phyloP scores from a whole-genome alignment of 257 asterid species.

The Linderniella brevidens region DNA sequence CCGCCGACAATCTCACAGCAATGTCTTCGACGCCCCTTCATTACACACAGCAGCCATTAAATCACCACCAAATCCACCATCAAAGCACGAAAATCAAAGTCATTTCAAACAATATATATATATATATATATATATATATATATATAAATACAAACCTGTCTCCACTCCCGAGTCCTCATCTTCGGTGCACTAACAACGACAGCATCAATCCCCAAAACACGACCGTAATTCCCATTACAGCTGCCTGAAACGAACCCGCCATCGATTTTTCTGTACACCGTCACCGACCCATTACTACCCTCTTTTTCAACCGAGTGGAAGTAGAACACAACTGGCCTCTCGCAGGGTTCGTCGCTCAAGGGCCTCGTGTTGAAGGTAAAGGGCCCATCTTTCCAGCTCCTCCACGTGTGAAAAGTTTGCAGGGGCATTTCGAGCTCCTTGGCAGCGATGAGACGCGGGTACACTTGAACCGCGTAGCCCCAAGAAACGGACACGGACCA shows the following conservation, averaged over 20 bases:
- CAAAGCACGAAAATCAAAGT: too few species aligned
- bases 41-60: too few species aligned
- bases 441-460: slow-evolving; percentile 32
- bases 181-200: slow-evolving; percentile 32
- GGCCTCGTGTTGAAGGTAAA: slow-evolving; percentile 76
- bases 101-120: too few species aligned
- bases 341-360: slow-evolving; percentile 35
- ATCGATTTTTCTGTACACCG: slow-evolving; percentile 28
- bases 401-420: slow-evolving; percentile 70
- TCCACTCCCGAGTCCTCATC: slow-evolving; percentile 46
- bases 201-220: slow-evolving; percentile 19
- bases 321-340: slow-evolving; percentile 34
- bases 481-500: slow-evolving; percentile 79
- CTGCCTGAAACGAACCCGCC: slow-evolving; percentile 4
- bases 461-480: slow-evolving; percentile 68
- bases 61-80: background rate
- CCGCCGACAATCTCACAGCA: slow-evolving; percentile 41
- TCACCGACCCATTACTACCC: slow-evolving; percentile 15
- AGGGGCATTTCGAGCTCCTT: slow-evolving; percentile 53
- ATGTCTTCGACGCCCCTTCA: slow-evolving; percentile 45
- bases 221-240: slow-evolving; percentile 22
- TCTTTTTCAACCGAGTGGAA: slow-evolving; percentile 20
- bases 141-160: slow-evolving; percentile 26
- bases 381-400: slow-evolving; percentile 46
- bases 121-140: too few species aligned